Percentiles rank a stretch among this genome's conserved stretches.
Conservation (phyloP, 2,329 filamentous ascomycete species). For the Huntiella bhutanensis region DNA sequence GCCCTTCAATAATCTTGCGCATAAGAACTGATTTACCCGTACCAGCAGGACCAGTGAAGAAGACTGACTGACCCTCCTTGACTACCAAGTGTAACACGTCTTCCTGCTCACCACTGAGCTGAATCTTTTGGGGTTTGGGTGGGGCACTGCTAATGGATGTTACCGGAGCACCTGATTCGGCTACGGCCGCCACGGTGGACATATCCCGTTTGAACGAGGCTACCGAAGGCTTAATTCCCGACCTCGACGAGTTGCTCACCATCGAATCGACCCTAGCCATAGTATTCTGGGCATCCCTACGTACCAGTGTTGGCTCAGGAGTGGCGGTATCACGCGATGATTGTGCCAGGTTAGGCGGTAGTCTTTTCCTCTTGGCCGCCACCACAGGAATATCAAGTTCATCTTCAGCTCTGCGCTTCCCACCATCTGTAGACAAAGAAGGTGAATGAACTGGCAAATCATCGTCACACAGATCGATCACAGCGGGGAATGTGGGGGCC, state of each 20-base stretch:
- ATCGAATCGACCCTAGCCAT: conserved; percentile 2
- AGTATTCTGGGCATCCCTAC: not conserved
- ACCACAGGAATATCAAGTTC: not conserved
- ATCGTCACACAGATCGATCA: no score
- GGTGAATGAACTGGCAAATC: no score
- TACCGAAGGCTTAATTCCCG: not conserved
- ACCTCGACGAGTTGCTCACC: not conserved
- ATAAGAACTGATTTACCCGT: conserved; percentile 95
- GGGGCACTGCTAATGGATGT: not conserved
- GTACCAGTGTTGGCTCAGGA: not conserved
- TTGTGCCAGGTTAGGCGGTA: not conserved
- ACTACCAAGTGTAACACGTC: conserved; percentile 70
- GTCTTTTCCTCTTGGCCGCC: conserved; percentile 7
- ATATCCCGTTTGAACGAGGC: not conserved
- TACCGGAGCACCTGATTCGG: not conserved
- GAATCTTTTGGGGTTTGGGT: conserved; percentile 22
- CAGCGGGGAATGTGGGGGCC: not conserved
- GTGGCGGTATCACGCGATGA: no score
- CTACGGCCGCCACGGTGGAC: not conserved
- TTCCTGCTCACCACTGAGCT: conserved; percentile 70
- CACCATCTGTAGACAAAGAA: no score
- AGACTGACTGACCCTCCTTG: conserved; percentile 67
- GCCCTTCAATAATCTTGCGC: conserved; percentile 66
- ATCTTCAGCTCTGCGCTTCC: no score
- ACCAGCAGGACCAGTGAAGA: conserved; percentile 92